Evolutionary conservation across 257 asterid species (phyloP), one percentile per base, ranked within the genome.

Genomic region (Nicotiana undulata): DNA sequence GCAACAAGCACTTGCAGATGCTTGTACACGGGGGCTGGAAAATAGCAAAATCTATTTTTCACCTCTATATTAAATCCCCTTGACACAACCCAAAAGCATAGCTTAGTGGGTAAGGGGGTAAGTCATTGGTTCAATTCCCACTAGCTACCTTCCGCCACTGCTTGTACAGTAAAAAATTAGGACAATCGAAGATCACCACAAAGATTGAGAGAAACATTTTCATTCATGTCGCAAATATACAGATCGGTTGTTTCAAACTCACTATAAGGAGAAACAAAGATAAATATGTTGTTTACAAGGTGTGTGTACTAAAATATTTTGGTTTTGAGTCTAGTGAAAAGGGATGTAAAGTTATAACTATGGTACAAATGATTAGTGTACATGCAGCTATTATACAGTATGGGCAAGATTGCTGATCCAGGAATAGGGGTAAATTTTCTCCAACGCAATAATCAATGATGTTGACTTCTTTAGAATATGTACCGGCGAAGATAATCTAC

Each of bases 401-500:
- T 26, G 34, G 44, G 60, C 20, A 49, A 65, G 31, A 63, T 37
- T 5, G 58, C 55, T 83, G 32, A 83, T 49, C 31, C n/a, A 70
- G 52, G 60, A 29, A 40, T 53, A 29, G 18, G 51, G 55, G 44
- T 58, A 58, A 18, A 44, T 81, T 58, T 61, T 56, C 37, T 52
- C 75, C 63, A 80, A 46, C 28, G 49, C 9, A 17, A 24, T 28
- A 49, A 63, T 22, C 78, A 51, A 51, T 13, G 79, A 18, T 74
- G 63, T 26, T 49, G 63, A 40, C 24, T 40, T 63, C 51, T 90
- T 83, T 86, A 91, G 89, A 79, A 86, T 61, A 92, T 79, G 83
- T 91, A 89, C 46, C 70, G 93, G 34, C 97, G 97, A 83, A 93
- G 93, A 86, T 95, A 94, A 79, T 93, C 97, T 7, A 90, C 91